These are phyloP conservation scores for Oryza coarctata DNA, from an alignment of 176 grass and related monocot species.

Conservation along the genomic window DNA sequence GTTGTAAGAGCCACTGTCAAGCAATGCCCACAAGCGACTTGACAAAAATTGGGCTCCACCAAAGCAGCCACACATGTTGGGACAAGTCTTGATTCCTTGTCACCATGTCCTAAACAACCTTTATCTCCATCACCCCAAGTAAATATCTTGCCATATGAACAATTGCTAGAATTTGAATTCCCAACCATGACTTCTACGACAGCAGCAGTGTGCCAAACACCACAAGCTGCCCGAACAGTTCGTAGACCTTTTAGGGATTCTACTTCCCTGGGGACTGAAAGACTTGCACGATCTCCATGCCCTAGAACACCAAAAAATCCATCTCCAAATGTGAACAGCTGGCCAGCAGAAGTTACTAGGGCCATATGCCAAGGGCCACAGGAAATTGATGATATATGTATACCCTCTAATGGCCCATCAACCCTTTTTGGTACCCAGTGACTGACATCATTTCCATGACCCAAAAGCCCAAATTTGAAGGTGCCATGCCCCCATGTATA, in stretches of 20 bases:
- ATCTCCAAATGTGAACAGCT: slow-evolving; percentile 98
- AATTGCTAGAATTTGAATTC: slow-evolving; percentile 88
- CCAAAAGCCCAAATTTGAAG: slow-evolving; percentile 89
- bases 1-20: slow-evolving; percentile 92
- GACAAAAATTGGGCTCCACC: slow-evolving; percentile 95
- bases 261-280: slow-evolving; percentile 75
- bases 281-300: slow-evolving; percentile 67
- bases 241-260: slow-evolving; percentile 94
- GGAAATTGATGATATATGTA: slow-evolving; percentile 94
- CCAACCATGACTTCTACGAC: slow-evolving; percentile 95
- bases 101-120: slow-evolving; percentile 92
- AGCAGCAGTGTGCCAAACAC: slow-evolving; percentile 99
- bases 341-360: slow-evolving; percentile 87
- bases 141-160: slow-evolving; percentile 92
- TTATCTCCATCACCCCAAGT: slow-evolving; percentile 99
- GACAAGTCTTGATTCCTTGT: slow-evolving; percentile 71
- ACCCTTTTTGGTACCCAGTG: slow-evolving; percentile 91
- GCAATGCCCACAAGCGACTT: slow-evolving; percentile 93
- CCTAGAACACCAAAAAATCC: slow-evolving; percentile 95
- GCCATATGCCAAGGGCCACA: slow-evolving; percentile 97
- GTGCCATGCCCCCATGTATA: slow-evolving; percentile 91
- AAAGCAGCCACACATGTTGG: slow-evolving; percentile 96
- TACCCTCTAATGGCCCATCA: slow-evolving; percentile 81
- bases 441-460: slow-evolving; percentile 82
- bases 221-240: slow-evolving; percentile 85